phyloP scores from a whole-genome alignment of 2,329 filamentous ascomycete species.

The Fusarium sp. region DNA sequence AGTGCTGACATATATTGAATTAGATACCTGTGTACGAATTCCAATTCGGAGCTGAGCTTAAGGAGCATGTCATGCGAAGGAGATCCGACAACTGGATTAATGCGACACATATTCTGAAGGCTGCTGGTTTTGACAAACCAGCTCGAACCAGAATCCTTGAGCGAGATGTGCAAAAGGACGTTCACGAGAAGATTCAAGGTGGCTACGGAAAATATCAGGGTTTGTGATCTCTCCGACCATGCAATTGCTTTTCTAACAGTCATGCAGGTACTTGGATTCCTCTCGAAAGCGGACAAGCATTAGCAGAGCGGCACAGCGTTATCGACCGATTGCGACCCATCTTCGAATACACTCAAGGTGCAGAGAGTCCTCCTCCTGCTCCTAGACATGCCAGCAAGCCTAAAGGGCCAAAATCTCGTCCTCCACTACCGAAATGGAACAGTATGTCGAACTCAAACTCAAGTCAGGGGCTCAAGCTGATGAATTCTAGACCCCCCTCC shows the following conservation, averaged over 20 bases:
- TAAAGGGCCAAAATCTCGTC: constrained; percentile 71
- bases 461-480: constrained; percentile 10
- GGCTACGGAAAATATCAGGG: constrained; percentile 99
- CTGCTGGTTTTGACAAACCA: constrained; percentile 96
- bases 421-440: constrained; percentile 69
- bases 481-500: constrained; percentile 36
- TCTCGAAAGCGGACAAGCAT: constrained; percentile 79
- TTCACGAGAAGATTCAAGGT: constrained; percentile 97
- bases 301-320: constrained; percentile 89
- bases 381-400: constrained; percentile 93
- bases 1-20: constrained; percentile 23
- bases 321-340: constrained; percentile 86
- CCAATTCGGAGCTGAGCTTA: constrained; percentile 81
- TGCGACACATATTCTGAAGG: constrained; percentile 98
- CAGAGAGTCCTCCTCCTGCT: constrained; percentile 89
- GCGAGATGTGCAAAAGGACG: constrained; percentile 94
- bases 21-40: constrained; percentile 96
- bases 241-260: constrained; percentile 11
- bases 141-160: constrained; percentile 94
- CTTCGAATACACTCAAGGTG: constrained; percentile 88
- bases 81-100: constrained; percentile 98
- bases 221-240: constrained; percentile 50
- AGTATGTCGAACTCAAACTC: constrained; percentile 38
- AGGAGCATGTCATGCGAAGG: constrained; percentile 94
- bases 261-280: constrained; percentile 91